Conservation (phyloP, 2,329 filamentous ascomycete species). For the Ceratocystis variospora region DNA sequence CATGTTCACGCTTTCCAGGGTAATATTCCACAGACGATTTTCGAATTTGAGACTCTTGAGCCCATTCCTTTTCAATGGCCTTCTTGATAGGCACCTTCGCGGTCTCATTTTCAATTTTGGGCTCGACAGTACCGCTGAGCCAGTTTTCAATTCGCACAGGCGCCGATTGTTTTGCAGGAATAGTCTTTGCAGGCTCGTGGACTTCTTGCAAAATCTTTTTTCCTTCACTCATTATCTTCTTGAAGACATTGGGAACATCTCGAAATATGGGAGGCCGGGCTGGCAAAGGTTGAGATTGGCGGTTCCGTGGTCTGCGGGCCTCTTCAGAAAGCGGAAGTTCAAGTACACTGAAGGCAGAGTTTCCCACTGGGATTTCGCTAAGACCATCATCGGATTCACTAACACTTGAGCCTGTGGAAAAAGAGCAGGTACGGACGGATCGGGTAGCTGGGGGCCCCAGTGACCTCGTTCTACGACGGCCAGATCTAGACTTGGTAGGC, state of each 20-base stretch:
- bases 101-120: slow-evolving; percentile 37
- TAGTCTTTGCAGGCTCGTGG: slow-evolving; percentile 39
- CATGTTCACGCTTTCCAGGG: not conserved
- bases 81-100: slow-evolving; percentile 24
- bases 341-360: slow-evolving; percentile 52
- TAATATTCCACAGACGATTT: slow-evolving; percentile 12
- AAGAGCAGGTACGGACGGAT: slow-evolving; percentile 16
- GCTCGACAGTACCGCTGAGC: slow-evolving; percentile 49
- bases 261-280: slow-evolving; percentile 42
- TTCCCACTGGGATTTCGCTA: slow-evolving; percentile 47
- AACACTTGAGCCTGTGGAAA: slow-evolving; percentile 25
- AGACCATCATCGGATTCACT: slow-evolving; percentile 22
- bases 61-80: slow-evolving; percentile 27
- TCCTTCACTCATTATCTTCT: slow-evolving; percentile 49
- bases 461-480: slow-evolving; percentile 13
- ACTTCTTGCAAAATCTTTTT: slow-evolving; percentile 52
- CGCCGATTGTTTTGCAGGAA: slow-evolving; percentile 36
- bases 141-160: slow-evolving; percentile 49
- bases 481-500: slow-evolving; percentile 6
- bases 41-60: slow-evolving; percentile 18
- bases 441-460: slow-evolving; percentile 14
- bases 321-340: slow-evolving; percentile 40
- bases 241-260: slow-evolving; percentile 47
- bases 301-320: slow-evolving; percentile 28
- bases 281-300: slow-evolving; percentile 29